Evolutionary conservation across 768 basidiomycete species (phyloP), one percentile per base, ranked within the genome.

Genomic region (Lentinula lateritia): DNA sequence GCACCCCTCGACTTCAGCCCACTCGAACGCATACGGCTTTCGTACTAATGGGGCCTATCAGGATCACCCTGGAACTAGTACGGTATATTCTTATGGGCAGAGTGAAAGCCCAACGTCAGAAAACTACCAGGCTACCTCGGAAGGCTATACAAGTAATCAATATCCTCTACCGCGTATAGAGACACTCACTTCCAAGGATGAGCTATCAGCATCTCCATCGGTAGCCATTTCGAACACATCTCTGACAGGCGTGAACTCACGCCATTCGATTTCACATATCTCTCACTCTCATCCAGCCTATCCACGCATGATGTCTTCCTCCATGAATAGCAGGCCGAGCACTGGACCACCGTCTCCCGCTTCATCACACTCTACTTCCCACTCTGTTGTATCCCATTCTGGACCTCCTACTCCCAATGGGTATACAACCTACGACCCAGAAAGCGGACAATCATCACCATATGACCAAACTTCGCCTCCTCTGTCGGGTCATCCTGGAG

Each of bases 211-310:
- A 28, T 68, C 73, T 13, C 66, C 71, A 43, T 50, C 76, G 62
- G 60, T 74, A 70, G 10, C 62, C 70, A 32, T 15, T 72, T 70
- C 2, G 66, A 38, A 28, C n/a, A 34, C 68, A 1, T 71, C 68
- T 58, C 69, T 70, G 7, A 68, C 75, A 0, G 69, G 80, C 4
- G 71, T 77, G 3, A 71, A 77, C 4, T 84, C 83, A n/a, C 80
- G 84, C 9, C 80, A 84, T 45, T 85, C 84, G 6, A 83, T 86
- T 28, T 84, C 84, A 0, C 84, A 85, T 61, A 81, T 85, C 23
- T 84, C 83, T 0, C 82, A 84, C 61, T 82, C 83, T 0, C 80
- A 84, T 61, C 81, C 78, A 28, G 28, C 41, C 20, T 79, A 80
- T 61, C 71, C 76, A 53, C 70, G 5, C 4, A 76, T 65, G 20